Evolutionary conservation across 1,284 basidiomycete genomes (phyloP), one percentile per base, ranked within the genome.

Genomic region (Rhodotorula mucilaginosa): DNA sequence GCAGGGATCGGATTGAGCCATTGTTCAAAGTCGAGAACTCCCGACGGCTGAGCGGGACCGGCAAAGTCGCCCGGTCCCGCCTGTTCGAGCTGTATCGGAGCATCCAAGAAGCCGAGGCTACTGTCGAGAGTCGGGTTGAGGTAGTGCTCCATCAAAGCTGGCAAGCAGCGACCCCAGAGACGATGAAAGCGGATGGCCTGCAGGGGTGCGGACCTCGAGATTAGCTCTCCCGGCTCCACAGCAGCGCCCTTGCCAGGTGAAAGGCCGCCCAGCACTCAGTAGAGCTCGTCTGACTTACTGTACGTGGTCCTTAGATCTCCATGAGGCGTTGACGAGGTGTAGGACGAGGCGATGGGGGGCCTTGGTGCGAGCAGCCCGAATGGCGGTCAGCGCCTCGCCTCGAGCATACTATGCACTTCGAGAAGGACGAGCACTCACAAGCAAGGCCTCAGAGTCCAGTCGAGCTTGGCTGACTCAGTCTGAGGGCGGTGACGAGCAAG

Each of bases 21-120:
- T 21, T 52, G 48, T 23, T 71, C 69, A 65, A 57, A 70, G 52
- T 61, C 60, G 64, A 47, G 54, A 5, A 44, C 48, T 31, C 26
- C 23, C 6, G 58, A 49, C 3, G 47, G 58, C 31, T 59, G 67
- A n/a, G n/a, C 51, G 57, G 70, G 52, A 52, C 34, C 34, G 47
- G 29, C 47, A 58, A 59, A 59, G 49, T 26, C n/a, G 34, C 21
- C 48, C 16, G 69, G 46, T 18, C 59, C 66, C 13, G 61, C n/a
- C 19, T 51, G 59, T 51, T 69, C 64, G 5, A 66, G 44, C 34
- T 51, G 57, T 19, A 46, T 49, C 23, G 56, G 47, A n/a, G 48
- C 19, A 34, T 72, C 67, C 58, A 72, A 64, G 67, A 65, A 72
- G 44, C 51, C 67, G 57, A 72, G 67, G 8, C 61, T 18, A 23